Evolutionary conservation across 495 filamentous ascomycete genomes (phyloP).

Genomic region (Coniosporium apollinis): DNA sequence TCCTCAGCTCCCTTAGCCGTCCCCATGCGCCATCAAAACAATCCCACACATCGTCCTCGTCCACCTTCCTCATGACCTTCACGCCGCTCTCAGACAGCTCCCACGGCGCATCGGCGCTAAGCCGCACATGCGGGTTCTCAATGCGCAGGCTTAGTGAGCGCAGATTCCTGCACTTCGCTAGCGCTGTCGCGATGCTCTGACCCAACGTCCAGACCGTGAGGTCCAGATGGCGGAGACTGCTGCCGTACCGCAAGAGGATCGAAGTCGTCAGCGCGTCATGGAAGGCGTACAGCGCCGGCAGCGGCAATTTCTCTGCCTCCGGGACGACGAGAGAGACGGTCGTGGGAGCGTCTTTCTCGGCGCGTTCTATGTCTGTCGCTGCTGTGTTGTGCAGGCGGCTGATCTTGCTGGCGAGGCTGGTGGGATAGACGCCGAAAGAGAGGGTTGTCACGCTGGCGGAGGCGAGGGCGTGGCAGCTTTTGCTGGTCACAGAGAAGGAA

Average conservation of each 20-base stretch:
- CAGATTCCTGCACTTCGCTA: constrained; percentile 8
- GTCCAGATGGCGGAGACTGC: constrained; percentile 9
- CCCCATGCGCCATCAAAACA: constrained; percentile 3
- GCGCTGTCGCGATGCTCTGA: constrained; percentile 7
- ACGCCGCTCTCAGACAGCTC: no score
- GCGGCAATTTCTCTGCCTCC: constrained; percentile 4
- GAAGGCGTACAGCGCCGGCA: constrained; percentile 7
- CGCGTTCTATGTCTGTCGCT: background rate
- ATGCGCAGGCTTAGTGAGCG: constrained; percentile 12
- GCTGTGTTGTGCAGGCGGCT: constrained; percentile 2
- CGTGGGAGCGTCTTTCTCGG: constrained; percentile 3
- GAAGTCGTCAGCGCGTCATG: constrained; percentile 10
- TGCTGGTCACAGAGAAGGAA: constrained; percentile 11
- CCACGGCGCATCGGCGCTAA: no score
- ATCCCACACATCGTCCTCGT: constrained; percentile 9
- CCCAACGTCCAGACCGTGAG: constrained; percentile 13
- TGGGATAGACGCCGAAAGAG: constrained; percentile 14
- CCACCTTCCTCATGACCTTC: constrained; percentile 6
- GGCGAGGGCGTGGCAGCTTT: constrained; percentile 9
- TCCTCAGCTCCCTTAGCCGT: constrained; percentile 1
- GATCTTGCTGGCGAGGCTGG: constrained; percentile 8
- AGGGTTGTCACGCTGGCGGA: constrained; percentile 11
- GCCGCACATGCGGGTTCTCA: constrained; percentile 9
- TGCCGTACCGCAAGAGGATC: constrained; percentile 17
- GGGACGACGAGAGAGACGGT: constrained; percentile 11